These are phyloP conservation scores for Hypoxylon sp. DNA, from an alignment of 2,329 filamentous ascomycete genomes.

Conservation along the genomic window DNA sequence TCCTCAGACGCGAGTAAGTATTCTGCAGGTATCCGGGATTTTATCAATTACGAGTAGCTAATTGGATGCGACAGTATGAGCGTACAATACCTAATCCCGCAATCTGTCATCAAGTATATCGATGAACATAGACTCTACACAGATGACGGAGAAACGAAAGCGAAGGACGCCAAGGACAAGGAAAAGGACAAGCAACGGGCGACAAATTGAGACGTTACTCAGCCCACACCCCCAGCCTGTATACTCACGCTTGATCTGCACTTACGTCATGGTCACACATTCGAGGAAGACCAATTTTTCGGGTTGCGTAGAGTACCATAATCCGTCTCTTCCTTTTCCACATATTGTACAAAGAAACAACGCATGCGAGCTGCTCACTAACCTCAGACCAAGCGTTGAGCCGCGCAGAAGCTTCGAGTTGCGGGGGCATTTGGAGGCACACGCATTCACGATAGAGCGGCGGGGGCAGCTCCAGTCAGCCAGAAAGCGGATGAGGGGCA, in stretches of 20 bases:
- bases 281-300: slow-evolving; percentile 11
- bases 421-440: slow-evolving; percentile 10
- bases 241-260: slow-evolving; percentile 14
- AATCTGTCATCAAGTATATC: slow-evolving; percentile 81
- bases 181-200: slow-evolving; percentile 49
- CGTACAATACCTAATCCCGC: slow-evolving; percentile 81
- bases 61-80: slow-evolving; percentile 67
- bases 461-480: slow-evolving; percentile 26
- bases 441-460: background rate
- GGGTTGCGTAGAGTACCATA: slow-evolving; percentile 15
- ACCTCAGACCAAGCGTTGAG: slow-evolving; percentile 3
- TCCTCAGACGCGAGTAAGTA: slow-evolving; percentile 73
- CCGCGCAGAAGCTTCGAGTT: slow-evolving; percentile 22
- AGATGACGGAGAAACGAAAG: slow-evolving; percentile 45
- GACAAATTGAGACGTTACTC: slow-evolving; percentile 36
- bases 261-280: slow-evolving; percentile 25
- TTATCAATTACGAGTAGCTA: background rate
- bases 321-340: slow-evolving; percentile 28
- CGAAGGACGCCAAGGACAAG: slow-evolving; percentile 33
- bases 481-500: slow-evolving; percentile 33
- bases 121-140: slow-evolving; percentile 74
- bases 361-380: slow-evolving; percentile 17
- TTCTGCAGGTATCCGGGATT: background rate
- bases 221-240: slow-evolving; percentile 1
- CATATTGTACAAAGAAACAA: slow-evolving; percentile 23